A percentile compares a stretch with the other conserved stretches of the same genome.
Conservation (phyloP, 2,329 filamentous ascomycete genomes). For the Sclerotinia glacialis region DNA sequence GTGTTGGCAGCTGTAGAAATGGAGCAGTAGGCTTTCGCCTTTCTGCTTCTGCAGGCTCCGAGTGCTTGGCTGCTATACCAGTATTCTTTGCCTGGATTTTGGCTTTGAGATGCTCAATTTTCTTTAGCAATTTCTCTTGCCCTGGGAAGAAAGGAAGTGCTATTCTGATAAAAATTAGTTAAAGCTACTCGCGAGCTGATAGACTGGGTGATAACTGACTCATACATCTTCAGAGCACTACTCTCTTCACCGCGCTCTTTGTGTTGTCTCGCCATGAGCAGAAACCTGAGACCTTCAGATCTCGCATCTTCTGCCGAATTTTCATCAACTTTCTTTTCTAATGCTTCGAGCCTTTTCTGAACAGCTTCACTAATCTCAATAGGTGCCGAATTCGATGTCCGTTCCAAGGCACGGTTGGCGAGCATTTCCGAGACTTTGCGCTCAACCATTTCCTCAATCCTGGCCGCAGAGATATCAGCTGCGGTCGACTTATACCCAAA, state of each 20-base stretch:
- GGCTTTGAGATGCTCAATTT: conserved; percentile 62
- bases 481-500: conserved; percentile 33
- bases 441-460: conserved; percentile 89
- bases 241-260: conserved; percentile 77
- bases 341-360: conserved; percentile 73
- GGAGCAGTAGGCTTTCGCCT: conserved; percentile 29
- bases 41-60: conserved; percentile 21
- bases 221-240: conserved; percentile 78
- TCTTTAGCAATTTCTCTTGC: conserved; percentile 71
- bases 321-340: conserved; percentile 80
- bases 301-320: conserved; percentile 65
- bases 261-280: conserved; percentile 90
- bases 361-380: conserved; percentile 70
- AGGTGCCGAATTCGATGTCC: conserved; percentile 46
- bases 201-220: conserved; percentile 9
- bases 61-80: conserved; percentile 21
- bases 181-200: not conserved
- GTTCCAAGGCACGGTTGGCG: conserved; percentile 65
- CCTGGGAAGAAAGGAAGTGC: conserved; percentile 82
- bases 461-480: conserved; percentile 59
- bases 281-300: conserved; percentile 77
- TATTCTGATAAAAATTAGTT: conserved; percentile 48
- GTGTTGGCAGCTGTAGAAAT: conserved; percentile 31
- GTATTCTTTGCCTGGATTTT: conserved; percentile 48
- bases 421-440: conserved; percentile 88